Base-by-base conservation (phyloP, 2,329 filamentous ascomycete species). In the Paecilomyces sp. region DNA sequence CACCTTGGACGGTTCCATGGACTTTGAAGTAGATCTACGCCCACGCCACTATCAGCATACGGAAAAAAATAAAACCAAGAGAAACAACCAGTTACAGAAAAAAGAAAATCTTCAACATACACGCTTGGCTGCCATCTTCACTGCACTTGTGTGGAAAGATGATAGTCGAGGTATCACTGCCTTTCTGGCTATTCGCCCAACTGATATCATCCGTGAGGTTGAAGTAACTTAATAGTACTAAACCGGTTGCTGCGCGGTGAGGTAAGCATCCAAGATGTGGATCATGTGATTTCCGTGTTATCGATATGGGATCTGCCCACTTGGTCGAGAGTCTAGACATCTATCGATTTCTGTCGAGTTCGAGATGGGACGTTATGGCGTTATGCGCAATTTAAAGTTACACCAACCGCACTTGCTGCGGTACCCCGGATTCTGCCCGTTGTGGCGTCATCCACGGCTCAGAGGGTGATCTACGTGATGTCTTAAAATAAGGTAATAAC, bases 1-100 rank as follows among this genome's bases (percentile, higher is more conserved):
- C 75, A 87, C 88, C 88, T 81, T 91, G 88, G 12, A 91, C 88
- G 47, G 80, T 80, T 58, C 88, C 88, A 66, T 89, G 85, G 60
- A 86, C 87, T 63, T 69, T 72, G 64, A 76, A 77, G 54, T 71
- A 70, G 61, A 76, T 65, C 75, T 77, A 62, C 12, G 36, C 34
- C 8, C n/a, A 24, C 25, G 1, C 7, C 33, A 12, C 22, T 28
- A 57, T 31, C 15, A 41, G 18, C 31, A 22, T 36, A 47, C 34
- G 28, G 12, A 56, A 31, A 24, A 2, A 28, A 56, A 6, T 12
- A 22, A 36, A 34, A 22, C 12, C 3, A 31, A 36, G 28, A 56
- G 4, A 18, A 18, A 47, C 2, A 33, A 18, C 7, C 13, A 51
- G 13, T 15, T 15, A n/a, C 24, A 15, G 11, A 8, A 9, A 53